Evolutionary conservation across 768 basidiomycete genomes (phyloP).

Genomic region (Boletus rufocinnamomeus): DNA sequence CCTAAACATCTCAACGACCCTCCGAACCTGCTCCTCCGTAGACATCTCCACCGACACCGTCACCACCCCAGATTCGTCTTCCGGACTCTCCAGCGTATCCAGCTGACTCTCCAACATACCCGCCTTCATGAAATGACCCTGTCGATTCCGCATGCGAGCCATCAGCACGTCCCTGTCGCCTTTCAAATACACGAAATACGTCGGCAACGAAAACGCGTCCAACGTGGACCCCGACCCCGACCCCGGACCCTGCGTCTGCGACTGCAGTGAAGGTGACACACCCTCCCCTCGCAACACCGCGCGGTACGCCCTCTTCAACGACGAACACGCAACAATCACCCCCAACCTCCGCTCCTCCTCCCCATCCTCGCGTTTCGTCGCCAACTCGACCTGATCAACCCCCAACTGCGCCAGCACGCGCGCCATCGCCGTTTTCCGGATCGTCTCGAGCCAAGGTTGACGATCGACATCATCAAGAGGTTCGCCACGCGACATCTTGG

Average conservation of each 20-base stretch:
- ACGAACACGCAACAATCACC: conserved; percentile 85
- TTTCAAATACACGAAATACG: conserved; percentile 81
- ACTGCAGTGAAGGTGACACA: not conserved
- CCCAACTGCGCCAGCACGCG: conserved; percentile 10
- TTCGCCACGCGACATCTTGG: conserved; percentile 80
- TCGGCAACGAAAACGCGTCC: conserved; percentile 40
- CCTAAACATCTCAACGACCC: conserved; percentile 29
- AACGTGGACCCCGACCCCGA: not conserved
- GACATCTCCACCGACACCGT: conserved; percentile 52
- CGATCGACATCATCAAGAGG: conserved; percentile 84
- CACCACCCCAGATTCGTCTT: conserved; percentile 67
- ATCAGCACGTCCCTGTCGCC: conserved; percentile 56
- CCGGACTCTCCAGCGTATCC: conserved; percentile 66
- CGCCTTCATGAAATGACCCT: conserved; percentile 84
- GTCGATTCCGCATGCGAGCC: conserved; percentile 62
- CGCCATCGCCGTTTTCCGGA: conserved; percentile 61
- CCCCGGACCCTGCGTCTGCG: not conserved
- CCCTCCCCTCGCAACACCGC: conserved; percentile 64
- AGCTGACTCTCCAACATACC: conserved; percentile 82
- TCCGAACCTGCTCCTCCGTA: conserved; percentile 58
- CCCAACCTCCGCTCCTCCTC: conserved; percentile 36
- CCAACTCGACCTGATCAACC: not conserved
- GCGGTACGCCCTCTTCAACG: conserved; percentile 80
- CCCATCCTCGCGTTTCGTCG: not conserved
- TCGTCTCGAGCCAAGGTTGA: conserved; percentile 78